These are phyloP conservation scores for Maudiozyma turicensis DNA, from an alignment of 805 yeast species.

Conservation along the genomic window DNA sequence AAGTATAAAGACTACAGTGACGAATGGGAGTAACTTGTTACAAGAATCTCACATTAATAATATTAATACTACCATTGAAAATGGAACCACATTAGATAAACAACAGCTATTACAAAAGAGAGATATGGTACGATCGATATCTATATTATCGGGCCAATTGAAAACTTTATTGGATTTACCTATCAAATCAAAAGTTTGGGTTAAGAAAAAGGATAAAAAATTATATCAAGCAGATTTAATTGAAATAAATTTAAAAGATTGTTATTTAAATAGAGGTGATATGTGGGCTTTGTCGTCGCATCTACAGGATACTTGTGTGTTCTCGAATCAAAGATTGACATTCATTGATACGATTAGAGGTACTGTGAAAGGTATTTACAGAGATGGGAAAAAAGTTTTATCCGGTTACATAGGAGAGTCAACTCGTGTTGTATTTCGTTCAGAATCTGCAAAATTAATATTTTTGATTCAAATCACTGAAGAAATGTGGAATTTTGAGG, in stretches of 20 bases:
- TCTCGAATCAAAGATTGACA: constrained; percentile 52
- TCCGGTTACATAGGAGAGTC: constrained; percentile 67
- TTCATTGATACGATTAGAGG: constrained; percentile 58
- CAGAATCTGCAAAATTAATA: constrained; percentile 79
- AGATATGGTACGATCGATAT: constrained; percentile 27
- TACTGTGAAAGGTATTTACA: constrained; percentile 48
- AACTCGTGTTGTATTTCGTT: constrained; percentile 77
- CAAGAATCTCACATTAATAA: not conserved
- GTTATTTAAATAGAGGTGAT: constrained; percentile 76
- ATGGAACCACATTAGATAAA: not conserved
- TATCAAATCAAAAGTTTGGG: constrained; percentile 54
- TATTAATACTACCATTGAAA: not conserved
- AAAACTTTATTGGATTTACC: constrained; percentile 55
- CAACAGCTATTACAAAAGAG: constrained; percentile 3
- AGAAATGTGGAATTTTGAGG: constrained; percentile 98
- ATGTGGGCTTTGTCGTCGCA: constrained; percentile 78
- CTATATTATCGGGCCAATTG: constrained; percentile 51
- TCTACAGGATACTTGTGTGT: constrained; percentile 54
- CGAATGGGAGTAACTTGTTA: not conserved
- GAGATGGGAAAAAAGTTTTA: constrained; percentile 56
- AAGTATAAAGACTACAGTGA: not conserved
- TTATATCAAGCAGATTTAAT: constrained; percentile 69
- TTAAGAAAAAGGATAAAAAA: constrained; percentile 37
- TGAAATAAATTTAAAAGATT: constrained; percentile 72
- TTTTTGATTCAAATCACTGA: constrained; percentile 81